A percentile compares a stretch with the other conserved stretches of the same genome.
These are phyloP conservation scores for Aspergillus brunneoviolaceus DNA, from an alignment of 2,329 filamentous ascomycete species.

Conservation along the genomic window DNA sequence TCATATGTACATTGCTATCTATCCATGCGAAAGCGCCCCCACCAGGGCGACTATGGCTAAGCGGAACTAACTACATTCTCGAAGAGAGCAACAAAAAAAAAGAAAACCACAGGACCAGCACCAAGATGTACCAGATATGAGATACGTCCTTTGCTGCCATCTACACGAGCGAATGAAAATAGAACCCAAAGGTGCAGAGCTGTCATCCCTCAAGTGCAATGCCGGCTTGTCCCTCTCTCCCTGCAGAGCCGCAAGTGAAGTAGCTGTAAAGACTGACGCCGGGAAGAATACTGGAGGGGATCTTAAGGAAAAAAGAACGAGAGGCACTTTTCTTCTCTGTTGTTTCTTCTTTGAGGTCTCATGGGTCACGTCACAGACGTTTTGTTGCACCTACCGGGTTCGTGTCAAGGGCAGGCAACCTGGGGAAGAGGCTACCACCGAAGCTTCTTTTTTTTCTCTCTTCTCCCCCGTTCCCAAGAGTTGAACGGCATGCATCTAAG, in stretches of 20 bases:
- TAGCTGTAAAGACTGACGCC: neutral
- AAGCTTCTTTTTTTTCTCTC: neutral
- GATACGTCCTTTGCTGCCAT: neutral
- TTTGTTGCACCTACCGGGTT: neutral
- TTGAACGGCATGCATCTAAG: conserved; percentile 32
- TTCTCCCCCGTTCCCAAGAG: neutral
- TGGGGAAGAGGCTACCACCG: neutral
- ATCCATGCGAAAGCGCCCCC: neutral
- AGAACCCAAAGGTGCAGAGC: neutral
- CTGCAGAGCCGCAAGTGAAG: neutral
- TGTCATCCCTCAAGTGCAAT: neutral
- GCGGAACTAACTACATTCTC: neutral
- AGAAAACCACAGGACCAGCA: neutral
- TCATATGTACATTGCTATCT: neutral
- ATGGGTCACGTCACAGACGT: conserved; percentile 30
- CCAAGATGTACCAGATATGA: neutral
- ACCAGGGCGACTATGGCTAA: neutral
- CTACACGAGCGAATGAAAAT: neutral
- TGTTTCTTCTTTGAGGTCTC: neutral
- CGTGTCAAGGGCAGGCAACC: neutral
- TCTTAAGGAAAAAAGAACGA: neutral
- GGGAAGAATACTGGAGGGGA: neutral
- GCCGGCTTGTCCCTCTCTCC: neutral
- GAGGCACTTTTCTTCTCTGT: neutral
- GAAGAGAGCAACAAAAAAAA: neutral